Evolutionary conservation across 2,329 filamentous ascomycete species (phyloP), one percentile per base, ranked within the genome.

Genomic region (Niveomyces coronatus): DNA sequence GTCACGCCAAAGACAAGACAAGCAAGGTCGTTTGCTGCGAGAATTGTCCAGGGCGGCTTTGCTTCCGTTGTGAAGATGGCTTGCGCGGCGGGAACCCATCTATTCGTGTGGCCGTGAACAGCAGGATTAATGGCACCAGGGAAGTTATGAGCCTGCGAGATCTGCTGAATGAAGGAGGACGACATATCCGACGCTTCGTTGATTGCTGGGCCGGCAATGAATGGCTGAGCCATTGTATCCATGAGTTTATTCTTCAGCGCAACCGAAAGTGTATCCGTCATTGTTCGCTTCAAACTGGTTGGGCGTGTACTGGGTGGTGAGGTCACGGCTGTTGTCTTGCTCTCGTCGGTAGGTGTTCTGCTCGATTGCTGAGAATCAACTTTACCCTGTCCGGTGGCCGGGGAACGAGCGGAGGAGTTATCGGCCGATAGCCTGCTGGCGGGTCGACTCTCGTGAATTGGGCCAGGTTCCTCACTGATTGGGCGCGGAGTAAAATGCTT

Each of bases 1-100:
- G 88, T 94, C 9, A 98, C 86, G n/a, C 91, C 91, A 62, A 96
- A 98, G n/a, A 96, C 82, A 30, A 98, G 69, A 60, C 91, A 98
- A 14, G 91, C 91, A 34, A 98, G 69, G 56, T 98, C 91, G 55
- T 98, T 98, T 35, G 91, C 91, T 3, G 91, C 85, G 37, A 95
- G 74, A 43, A 98, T 95, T 1, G 89, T 98, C 84, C 87, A 98
- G 3, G 89, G 91, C 8, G 85, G 75, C 46, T 82, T 79, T 11
- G 84, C 74, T 58, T 94, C 85, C n/a, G 91, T 98, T 7, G 89
- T 93, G 56, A 98, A 98, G 41, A 98, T 95, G 37, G 91, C 91
- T 58, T 98, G 91, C 5, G 89, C 85, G 29, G 86, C 85, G 7
- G 87, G 87, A 11, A 84, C 80, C 79, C 87, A 94, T 57, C 91